Evolutionary conservation across 2,329 filamentous ascomycete genomes (phyloP).

Genomic region (Pseudogymnoascus sp.): DNA sequence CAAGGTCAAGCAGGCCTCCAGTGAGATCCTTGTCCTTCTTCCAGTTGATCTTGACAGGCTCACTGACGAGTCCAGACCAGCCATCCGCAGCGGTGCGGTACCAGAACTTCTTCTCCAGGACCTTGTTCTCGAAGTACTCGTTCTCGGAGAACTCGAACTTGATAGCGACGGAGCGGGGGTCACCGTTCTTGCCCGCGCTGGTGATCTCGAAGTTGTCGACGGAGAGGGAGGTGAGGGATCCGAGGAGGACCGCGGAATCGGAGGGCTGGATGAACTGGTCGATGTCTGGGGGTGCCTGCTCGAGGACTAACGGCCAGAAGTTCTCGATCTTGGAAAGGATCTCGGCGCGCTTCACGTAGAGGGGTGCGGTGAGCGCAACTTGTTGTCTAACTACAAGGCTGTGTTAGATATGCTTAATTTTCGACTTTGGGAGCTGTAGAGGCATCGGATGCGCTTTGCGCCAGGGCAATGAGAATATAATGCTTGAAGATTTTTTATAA

Average conservation of each 20-base stretch:
- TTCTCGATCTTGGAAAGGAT: conserved; percentile 66
- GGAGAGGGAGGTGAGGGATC: conserved; percentile 57
- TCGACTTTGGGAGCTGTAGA: not conserved
- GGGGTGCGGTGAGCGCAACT: conserved; percentile 55
- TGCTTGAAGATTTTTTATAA: not conserved
- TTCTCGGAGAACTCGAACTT: conserved; percentile 74
- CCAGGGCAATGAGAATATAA: not conserved
- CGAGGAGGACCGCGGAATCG: conserved; percentile 66
- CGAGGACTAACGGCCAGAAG: conserved; percentile 94
- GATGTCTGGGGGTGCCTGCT: conserved; percentile 76
- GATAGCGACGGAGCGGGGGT: conserved; percentile 73
- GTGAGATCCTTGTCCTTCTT: conserved; percentile 81
- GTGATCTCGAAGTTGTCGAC: conserved; percentile 77
- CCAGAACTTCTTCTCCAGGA: conserved; percentile 88
- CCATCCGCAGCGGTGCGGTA: conserved; percentile 62
- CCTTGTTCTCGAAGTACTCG: conserved; percentile 68
- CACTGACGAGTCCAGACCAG: conserved; percentile 72
- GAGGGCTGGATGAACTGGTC: conserved; percentile 80
- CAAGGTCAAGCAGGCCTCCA: conserved; percentile 67
- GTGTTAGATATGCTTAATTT: conserved; percentile 12
- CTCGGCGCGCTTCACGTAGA: conserved; percentile 69
- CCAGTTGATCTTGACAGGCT: conserved; percentile 84
- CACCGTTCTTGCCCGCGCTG: conserved; percentile 48
- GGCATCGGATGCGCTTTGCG: not conserved
- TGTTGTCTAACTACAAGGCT: conserved; percentile 59